Conservation (phyloP, 202 grass and related monocot species). For the Saccharum hybrid region DNA sequence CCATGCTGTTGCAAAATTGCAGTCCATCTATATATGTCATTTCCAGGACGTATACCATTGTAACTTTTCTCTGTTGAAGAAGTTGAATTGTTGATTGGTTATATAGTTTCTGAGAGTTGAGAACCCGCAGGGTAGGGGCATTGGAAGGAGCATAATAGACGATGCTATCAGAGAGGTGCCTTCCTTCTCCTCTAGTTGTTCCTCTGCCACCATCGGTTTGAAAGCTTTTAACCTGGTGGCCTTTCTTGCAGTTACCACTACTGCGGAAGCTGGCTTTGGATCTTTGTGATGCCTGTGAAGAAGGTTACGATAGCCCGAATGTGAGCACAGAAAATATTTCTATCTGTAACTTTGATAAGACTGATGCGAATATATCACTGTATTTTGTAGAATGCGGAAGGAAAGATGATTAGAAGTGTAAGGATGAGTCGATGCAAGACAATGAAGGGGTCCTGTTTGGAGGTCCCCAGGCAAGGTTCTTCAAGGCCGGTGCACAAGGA, state of each 20-base stretch:
- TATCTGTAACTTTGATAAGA: background rate
- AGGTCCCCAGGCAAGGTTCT: slow-evolving; percentile 3
- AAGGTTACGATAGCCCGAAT: slow-evolving; percentile 70
- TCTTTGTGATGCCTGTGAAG: slow-evolving; percentile 78
- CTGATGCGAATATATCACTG: background rate
- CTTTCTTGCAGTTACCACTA: slow-evolving; percentile 58
- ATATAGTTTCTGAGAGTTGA: slow-evolving; percentile 15
- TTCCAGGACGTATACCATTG: background rate
- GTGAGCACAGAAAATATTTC: slow-evolving; percentile 49
- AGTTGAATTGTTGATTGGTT: background rate
- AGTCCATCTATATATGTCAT: background rate
- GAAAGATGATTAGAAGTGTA: slow-evolving; percentile 51
- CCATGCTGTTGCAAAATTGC: background rate
- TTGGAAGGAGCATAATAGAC: slow-evolving; percentile 61
- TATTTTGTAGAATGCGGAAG: slow-evolving; percentile 49
- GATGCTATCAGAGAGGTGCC: slow-evolving; percentile 67
- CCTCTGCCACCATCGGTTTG: background rate
- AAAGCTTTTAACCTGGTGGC: background rate
- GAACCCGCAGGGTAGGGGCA: slow-evolving; percentile 68
- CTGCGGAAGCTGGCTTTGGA: slow-evolving; percentile 70
- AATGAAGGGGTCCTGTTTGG: slow-evolving; percentile 54
- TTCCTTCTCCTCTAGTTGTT: background rate
- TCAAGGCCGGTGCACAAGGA: slow-evolving; percentile 72
- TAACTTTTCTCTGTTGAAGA: background rate
- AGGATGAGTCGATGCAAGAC: slow-evolving; percentile 80